A percentile compares a stretch with the other conserved stretches of the same genome.
These are phyloP conservation scores for Trichoderma simmonsii DNA, from an alignment of 2,329 filamentous ascomycete genomes.

Conservation along the genomic window DNA sequence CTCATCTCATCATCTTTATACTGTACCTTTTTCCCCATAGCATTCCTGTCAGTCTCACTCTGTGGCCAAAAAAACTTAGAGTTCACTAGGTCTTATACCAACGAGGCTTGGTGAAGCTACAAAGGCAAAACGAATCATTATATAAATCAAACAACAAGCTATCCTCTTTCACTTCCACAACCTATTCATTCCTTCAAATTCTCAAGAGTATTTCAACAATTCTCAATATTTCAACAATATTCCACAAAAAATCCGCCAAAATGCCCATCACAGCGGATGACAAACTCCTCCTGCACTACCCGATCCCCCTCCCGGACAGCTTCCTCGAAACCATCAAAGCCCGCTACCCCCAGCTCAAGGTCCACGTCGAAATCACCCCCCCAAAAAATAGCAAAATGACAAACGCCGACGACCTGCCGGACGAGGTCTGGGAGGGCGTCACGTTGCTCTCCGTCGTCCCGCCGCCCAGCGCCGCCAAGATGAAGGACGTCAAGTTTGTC, in stretches of 20 bases:
- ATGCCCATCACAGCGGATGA: conserved; percentile 34
- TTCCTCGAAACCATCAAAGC: conserved; percentile 36
- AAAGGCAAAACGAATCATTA: neutral
- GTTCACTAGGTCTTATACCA: conserved; percentile 8
- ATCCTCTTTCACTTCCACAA: neutral
- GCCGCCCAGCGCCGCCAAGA: conserved; percentile 31
- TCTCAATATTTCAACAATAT: no score
- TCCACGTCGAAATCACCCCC: conserved; percentile 34
- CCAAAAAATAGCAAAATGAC: conserved; percentile 21
- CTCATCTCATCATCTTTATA: neutral
- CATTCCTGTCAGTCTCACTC: neutral
- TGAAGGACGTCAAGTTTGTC: conserved; percentile 41
- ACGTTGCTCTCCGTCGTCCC: conserved; percentile 37
- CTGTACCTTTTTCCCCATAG: no score
- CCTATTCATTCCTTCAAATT: neutral
- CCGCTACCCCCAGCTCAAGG: conserved; percentile 37
- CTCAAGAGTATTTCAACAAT: neutral
- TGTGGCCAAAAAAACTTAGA: neutral
- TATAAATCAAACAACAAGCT: neutral
- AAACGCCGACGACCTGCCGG: conserved; percentile 28
- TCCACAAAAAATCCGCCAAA: neutral
- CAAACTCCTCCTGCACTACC: conserved; percentile 39
- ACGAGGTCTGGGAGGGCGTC: conserved; percentile 38
- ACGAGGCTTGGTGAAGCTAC: neutral
- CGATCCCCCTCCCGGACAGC: conserved; percentile 28